Conservation (phyloP, 2,329 filamentous ascomycete species). For the Botrytis pseudocinerea region DNA sequence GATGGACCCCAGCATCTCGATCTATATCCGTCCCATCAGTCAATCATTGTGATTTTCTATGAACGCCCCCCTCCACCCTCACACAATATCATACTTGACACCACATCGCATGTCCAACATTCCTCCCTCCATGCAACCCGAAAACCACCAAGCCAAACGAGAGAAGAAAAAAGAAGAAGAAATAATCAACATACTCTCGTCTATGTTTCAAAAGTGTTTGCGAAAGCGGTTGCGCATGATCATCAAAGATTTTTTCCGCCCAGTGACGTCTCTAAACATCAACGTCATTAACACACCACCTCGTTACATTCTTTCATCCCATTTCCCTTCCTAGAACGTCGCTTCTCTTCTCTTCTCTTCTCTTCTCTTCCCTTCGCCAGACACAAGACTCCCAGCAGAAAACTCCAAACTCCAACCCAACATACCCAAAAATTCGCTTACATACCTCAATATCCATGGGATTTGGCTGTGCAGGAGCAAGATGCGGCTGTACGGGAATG, state of each 20-base stretch:
- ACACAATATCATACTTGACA: not conserved
- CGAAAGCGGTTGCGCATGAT: conserved; percentile 52
- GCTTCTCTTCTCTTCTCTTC: not conserved
- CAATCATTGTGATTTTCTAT: conserved; percentile 16
- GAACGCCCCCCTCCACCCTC: conserved; percentile 25
- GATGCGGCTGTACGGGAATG: conserved; percentile 28
- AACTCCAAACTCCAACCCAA: conserved; percentile 17
- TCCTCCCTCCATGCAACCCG: too few relatives aligned
- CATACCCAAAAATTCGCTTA: not conserved
- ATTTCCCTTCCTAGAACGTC: not conserved
- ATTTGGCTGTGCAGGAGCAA: conserved; percentile 29
- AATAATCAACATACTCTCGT: conserved; percentile 40
- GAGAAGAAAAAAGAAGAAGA: not conserved
- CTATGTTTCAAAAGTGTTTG: conserved; percentile 51
- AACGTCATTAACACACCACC: not conserved
- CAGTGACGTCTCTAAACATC: conserved; percentile 53
- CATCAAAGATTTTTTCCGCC: conserved; percentile 61
- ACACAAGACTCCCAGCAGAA: conserved; percentile 2
- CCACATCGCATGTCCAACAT: not conserved
- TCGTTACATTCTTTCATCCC: not conserved
- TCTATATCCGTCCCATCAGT: conserved; percentile 39
- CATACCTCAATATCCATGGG: conserved; percentile 35
- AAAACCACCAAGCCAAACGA: not conserved
- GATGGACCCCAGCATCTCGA: conserved; percentile 51
- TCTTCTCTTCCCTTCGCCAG: not conserved